Evolutionary conservation across 352 stramenopile genomes (phyloP).

Genomic region (Pseudoperonospora humuli): DNA sequence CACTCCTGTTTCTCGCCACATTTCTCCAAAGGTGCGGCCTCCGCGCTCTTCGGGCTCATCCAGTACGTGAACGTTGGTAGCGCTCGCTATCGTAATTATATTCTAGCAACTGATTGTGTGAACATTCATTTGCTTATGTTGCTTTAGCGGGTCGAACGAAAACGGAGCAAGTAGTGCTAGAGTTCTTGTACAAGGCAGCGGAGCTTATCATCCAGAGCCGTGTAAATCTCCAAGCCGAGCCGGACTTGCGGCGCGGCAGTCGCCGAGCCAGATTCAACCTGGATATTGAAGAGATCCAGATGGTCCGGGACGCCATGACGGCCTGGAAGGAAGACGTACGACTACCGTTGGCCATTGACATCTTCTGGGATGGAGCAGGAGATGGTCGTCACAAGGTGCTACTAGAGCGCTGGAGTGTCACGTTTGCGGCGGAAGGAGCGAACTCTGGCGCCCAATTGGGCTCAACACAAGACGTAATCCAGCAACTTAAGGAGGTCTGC

Average conservation of each 20-base stretch:
- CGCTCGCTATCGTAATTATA: not conserved
- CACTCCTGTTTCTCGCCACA: not conserved
- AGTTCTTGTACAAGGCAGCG: constrained; percentile 77
- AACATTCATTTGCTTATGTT: not conserved
- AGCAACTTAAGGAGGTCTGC: constrained; percentile 73
- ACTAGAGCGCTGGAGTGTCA: constrained; percentile 71
- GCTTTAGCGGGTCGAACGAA: constrained; percentile 50
- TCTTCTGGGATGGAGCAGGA: constrained; percentile 40
- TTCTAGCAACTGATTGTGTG: not conserved
- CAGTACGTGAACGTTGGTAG: not conserved
- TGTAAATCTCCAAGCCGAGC: constrained; percentile 55
- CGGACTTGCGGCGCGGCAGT: constrained; percentile 30
- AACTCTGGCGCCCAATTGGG: constrained; percentile 4
- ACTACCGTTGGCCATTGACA: constrained; percentile 54
- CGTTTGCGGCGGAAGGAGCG: constrained; percentile 23
- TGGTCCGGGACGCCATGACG: constrained; percentile 57
- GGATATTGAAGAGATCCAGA: constrained; percentile 71
- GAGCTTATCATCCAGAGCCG: constrained; percentile 80
- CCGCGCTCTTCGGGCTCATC: not conserved
- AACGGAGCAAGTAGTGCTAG: constrained; percentile 79
- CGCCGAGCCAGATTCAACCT: constrained; percentile 75
- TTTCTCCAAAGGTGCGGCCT: not conserved
- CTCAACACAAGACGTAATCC: constrained; percentile 58
- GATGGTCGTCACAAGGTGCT: constrained; percentile 40
- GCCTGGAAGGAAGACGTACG: constrained; percentile 69